Evolutionary conservation across 1,139 yeast species (phyloP).

Genomic region (Geotrichum fermentans): DNA sequence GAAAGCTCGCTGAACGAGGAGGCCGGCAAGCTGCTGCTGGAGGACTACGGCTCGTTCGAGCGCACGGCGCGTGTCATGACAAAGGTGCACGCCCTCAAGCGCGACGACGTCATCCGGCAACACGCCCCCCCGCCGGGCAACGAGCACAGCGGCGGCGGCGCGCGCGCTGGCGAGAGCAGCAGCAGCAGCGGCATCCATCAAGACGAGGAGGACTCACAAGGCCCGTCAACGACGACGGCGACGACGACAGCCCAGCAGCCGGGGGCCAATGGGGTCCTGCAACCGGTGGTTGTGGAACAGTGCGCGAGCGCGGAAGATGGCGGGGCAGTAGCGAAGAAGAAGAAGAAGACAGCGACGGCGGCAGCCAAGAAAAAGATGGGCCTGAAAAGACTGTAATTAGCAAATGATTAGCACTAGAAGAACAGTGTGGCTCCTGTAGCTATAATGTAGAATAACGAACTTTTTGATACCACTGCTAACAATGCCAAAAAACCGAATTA

Average conservation of each 20-base stretch:
- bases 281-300: slow-evolving; percentile 3
- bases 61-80: slow-evolving; percentile 35
- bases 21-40: slow-evolving; percentile 35
- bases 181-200: not conserved
- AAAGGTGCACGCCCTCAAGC: slow-evolving; percentile 31
- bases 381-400: slow-evolving; percentile 17
- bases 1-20: slow-evolving; percentile 38
- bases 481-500: too few relatives aligned
- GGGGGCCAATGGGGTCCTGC: not conserved
- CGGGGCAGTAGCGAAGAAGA: not conserved
- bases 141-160: not conserved
- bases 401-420: not conserved
- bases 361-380: slow-evolving; percentile 19
- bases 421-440: too few relatives aligned
- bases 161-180: not conserved
- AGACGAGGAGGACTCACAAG: not conserved
- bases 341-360: slow-evolving; percentile 8
- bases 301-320: not conserved
- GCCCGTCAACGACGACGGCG: not conserved
- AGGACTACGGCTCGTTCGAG: slow-evolving; percentile 31
- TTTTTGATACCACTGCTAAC: too few relatives aligned
- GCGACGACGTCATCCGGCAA: slow-evolving; percentile 12
- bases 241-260: not conserved
- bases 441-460: too few relatives aligned
- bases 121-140: slow-evolving; percentile 7